Base-by-base conservation (phyloP, 495 filamentous ascomycete species). In the Bathelium albidoporum region DNA sequence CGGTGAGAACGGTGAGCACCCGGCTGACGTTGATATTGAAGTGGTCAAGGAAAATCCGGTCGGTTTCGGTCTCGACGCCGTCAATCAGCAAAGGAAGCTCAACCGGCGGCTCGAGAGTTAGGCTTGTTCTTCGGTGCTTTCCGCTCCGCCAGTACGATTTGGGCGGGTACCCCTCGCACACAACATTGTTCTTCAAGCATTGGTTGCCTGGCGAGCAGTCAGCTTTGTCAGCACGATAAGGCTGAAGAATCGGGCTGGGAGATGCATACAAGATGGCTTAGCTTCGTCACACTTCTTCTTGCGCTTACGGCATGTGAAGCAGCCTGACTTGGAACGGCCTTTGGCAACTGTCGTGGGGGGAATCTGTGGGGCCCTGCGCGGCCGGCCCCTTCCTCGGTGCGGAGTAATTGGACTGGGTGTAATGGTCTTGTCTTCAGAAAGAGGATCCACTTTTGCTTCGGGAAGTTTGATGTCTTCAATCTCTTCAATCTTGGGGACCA, bases 261-360 rank as follows among this genome's bases (percentile, higher is more conserved):
- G 64, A 72, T 67, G 64, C 85, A 82, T 80, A 84, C 89, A 95
- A 69, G 83, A 78, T 61, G 91, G 91, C 70, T 92, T 95, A n/a
- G 86, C 85, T 78, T 97, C 91, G 72, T 96, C 91, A 76, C 91
- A 97, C 78, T 97, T 97, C 87, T 96, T 97, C 79, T 96, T 96
- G 32, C 91, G 81, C 70, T 88, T 87, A 62, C 91, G 83, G 78
- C 91, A 97, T 58, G 91, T 96, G 62, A 94, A 87, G 75, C 91
- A 96, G 0, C 91, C 91, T 2, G 91, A 96, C 78, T 96, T 96
- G 64, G 90, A 95, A 22, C 91, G 81, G n/a, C 88, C 89, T 69
- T 95, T 94, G 58, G 89, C 85, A 61, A 88, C 73, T 94, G 73
- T 79, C 82, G 59, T 22, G 84, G 79, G 7, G 76, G n/a, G n/a